phyloP scores from a whole-genome alignment of 306 rosid genomes.

The Calophaca sinica region DNA sequence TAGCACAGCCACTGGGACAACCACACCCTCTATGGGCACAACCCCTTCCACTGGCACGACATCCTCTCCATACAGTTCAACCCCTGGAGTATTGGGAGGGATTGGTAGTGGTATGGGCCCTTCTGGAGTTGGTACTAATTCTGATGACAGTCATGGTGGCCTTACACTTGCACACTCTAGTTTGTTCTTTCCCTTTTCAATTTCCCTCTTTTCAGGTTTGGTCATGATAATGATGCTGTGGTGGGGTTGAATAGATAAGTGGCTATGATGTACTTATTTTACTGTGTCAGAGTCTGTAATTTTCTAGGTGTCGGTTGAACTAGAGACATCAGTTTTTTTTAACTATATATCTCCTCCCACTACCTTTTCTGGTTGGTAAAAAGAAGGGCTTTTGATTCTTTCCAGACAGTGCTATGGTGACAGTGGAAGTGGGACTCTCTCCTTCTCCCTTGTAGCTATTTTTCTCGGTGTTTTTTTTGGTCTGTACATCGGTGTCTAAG shows the following conservation, averaged over 20 bases:
- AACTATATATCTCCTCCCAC: conserved; percentile 1
- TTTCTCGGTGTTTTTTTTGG: neutral
- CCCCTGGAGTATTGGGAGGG: conserved; percentile 69
- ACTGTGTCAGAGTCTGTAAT: conserved; percentile 45
- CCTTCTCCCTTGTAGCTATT: neutral
- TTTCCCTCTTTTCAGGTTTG: conserved; percentile 51
- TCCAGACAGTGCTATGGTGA: conserved; percentile 38
- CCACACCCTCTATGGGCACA: conserved; percentile 24
- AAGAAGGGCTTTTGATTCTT: conserved; percentile 50
- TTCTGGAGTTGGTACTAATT: conserved; percentile 61
- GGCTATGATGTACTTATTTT: conserved; percentile 37
- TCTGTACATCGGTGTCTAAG: conserved; percentile 49
- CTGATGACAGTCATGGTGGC: conserved; percentile 62
- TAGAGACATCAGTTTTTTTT: conserved; percentile 40
- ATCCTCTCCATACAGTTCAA: conserved; percentile 38
- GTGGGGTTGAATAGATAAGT: conserved; percentile 48
- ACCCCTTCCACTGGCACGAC: neutral
- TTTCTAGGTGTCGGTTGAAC: conserved; percentile 43
- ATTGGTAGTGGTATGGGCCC: conserved; percentile 70
- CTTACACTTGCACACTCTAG: conserved; percentile 27
- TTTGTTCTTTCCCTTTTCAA: conserved; percentile 36
- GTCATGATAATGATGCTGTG: conserved; percentile 59
- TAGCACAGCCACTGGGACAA: conserved; percentile 32
- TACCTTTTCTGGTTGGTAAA: conserved; percentile 24
- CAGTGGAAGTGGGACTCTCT: conserved; percentile 14